These are phyloP conservation scores for Kickxella alabastrina DNA, from an alignment of 192 early-diverging fungal species.

Conservation along the genomic window DNA sequence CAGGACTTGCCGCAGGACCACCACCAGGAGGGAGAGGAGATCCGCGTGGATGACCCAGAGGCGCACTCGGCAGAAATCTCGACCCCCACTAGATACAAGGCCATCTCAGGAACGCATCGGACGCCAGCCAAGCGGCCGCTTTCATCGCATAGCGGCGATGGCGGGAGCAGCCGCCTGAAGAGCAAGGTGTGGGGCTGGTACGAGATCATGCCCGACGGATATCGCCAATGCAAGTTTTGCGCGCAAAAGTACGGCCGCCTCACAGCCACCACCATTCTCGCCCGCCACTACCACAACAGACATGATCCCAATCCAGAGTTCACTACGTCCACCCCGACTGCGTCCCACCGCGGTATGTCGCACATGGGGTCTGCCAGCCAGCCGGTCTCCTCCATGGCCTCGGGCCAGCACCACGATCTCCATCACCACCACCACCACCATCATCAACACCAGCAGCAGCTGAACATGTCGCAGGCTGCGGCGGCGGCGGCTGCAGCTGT, in stretches of 20 bases:
- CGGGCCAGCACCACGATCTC: neutral
- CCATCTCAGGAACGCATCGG: conserved; percentile 12
- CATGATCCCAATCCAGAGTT: conserved; percentile 33
- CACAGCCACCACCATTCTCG: conserved; percentile 49
- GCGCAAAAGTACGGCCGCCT: conserved; percentile 45
- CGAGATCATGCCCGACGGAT: conserved; percentile 37
- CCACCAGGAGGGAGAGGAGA: no score
- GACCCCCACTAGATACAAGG: no score
- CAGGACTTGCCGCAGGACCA: no score
- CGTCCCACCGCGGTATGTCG: neutral
- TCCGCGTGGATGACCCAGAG: no score
- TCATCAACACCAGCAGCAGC: conserved; percentile 5
- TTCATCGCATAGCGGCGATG: no score
- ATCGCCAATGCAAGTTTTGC: conserved; percentile 47
- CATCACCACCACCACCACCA: no score
- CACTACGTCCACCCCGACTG: conserved; percentile 15
- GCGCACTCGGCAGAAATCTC: no score
- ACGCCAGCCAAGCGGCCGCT: no score
- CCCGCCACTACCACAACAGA: conserved; percentile 46
- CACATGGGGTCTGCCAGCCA: neutral
- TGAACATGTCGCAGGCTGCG: conserved; percentile 28
- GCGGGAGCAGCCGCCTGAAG: no score
- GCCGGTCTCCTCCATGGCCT: neutral
- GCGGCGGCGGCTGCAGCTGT: conserved; percentile 35
- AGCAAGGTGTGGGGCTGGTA: conserved; percentile 53